Conservation (phyloP, 805 yeast species). For the Torulaspora quercuum region DNA sequence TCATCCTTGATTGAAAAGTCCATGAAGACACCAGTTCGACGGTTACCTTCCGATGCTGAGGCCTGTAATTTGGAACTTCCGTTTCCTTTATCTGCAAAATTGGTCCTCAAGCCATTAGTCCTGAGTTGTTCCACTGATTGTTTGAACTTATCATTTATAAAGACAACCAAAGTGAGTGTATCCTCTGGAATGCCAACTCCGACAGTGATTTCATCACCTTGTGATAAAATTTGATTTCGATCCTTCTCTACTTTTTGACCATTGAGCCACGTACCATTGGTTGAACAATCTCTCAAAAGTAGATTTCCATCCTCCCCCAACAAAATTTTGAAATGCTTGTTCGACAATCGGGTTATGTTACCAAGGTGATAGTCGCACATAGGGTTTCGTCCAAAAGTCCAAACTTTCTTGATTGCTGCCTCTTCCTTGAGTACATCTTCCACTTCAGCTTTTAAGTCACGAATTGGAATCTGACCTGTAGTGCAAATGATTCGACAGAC, state of each 20-base stretch:
- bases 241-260: constrained; percentile 68
- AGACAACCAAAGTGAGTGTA: constrained; percentile 47
- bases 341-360: constrained; percentile 64
- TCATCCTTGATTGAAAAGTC: constrained; percentile 78
- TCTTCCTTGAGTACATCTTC: constrained; percentile 27
- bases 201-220: constrained; percentile 90
- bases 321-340: constrained; percentile 71
- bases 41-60: constrained; percentile 2
- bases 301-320: constrained; percentile 54
- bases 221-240: constrained; percentile 74
- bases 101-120: constrained; percentile 9
- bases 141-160: constrained; percentile 39
- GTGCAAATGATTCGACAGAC: constrained; percentile 61
- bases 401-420: constrained; percentile 39
- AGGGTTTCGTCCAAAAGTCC: constrained; percentile 74
- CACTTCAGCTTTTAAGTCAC: constrained; percentile 43
- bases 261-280: constrained; percentile 91
- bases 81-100: constrained; percentile 2
- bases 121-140: constrained; percentile 26
- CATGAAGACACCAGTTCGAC: constrained; percentile 50
- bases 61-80: constrained; percentile 12
- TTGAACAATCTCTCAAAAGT: constrained; percentile 60
- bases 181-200: constrained; percentile 84
- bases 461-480: constrained; percentile 49
- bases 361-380: constrained; percentile 60